phyloP scores from a whole-genome alignment of 352 stramenopile genomes.

The Elongisporangium anandrum region DNA sequence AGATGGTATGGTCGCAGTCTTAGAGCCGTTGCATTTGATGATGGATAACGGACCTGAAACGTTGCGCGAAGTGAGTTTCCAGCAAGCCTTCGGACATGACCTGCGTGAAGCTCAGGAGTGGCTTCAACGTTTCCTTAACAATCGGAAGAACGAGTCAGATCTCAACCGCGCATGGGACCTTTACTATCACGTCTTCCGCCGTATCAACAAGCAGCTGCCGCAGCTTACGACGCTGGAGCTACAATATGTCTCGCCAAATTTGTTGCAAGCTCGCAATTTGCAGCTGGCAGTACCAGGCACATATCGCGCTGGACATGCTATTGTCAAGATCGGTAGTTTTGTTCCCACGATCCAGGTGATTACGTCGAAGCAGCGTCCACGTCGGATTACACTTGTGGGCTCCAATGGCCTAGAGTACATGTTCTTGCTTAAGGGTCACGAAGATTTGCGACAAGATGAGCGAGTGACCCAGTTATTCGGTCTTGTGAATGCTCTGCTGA shows the following conservation, averaged over 20 bases:
- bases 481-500: constrained; percentile 98
- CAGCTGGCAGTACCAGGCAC: constrained; percentile 95
- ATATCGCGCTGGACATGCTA: constrained; percentile 59
- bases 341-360: constrained; percentile 94
- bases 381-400: constrained; percentile 93
- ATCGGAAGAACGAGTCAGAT: constrained; percentile 63
- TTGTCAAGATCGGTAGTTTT: constrained; percentile 88
- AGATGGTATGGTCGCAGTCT: constrained; percentile 93
- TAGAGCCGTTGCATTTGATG: constrained; percentile 91
- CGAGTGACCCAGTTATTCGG: constrained; percentile 99
- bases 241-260: constrained; percentile 92
- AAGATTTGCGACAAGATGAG: constrained; percentile 99
- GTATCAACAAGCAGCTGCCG: constrained; percentile 87
- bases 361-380: constrained; percentile 96
- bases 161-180: constrained; percentile 97
- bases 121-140: constrained; percentile 61
- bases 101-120: constrained; percentile 82
- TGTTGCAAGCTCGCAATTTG: constrained; percentile 91
- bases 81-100: constrained; percentile 91
- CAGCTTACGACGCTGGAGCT: constrained; percentile 95
- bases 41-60: constrained; percentile 88
- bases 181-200: constrained; percentile 97
- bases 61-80: constrained; percentile 73
- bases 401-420: constrained; percentile 98
- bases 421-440: constrained; percentile 99